Evolutionary conservation across 2,329 filamentous ascomycete genomes (phyloP).

Genomic region (Xylariaceae sp.): DNA sequence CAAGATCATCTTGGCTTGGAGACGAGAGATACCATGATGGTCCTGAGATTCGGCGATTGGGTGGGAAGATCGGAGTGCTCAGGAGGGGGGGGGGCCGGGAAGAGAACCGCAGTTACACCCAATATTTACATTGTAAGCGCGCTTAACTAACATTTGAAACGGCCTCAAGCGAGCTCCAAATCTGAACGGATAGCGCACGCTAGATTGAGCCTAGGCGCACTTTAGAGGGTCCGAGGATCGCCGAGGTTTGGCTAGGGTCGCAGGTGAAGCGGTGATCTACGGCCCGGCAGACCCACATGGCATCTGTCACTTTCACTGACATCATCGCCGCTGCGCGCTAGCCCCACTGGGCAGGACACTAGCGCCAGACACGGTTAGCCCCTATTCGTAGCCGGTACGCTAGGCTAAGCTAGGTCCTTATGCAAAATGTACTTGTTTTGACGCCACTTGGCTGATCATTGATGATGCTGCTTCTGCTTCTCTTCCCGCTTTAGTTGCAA

Average conservation of each 20-base stretch:
- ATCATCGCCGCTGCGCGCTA: background rate
- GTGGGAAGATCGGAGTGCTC: background rate
- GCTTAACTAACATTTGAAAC: background rate
- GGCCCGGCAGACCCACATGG: background rate
- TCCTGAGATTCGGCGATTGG: background rate
- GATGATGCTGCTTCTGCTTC: background rate
- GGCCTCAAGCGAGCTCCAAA: no score
- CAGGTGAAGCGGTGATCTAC: background rate
- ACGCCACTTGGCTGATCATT: background rate
- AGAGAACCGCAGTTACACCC: background rate
- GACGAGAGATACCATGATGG: constrained; percentile 20
- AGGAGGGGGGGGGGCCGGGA: no score
- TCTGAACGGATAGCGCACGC: no score
- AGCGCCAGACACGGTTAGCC: background rate
- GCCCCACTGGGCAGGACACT: background rate
- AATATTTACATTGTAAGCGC: background rate
- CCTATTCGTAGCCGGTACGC: background rate
- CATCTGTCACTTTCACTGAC: constrained; percentile 2
- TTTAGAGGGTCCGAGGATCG: constrained; percentile 8
- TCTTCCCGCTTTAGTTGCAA: background rate
- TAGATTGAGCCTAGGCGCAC: no score
- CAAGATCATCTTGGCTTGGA: constrained; percentile 24
- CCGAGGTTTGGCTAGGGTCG: background rate
- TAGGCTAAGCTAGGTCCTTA: background rate
- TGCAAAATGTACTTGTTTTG: background rate